These are phyloP conservation scores for Aspergillus bertholletiae DNA, from an alignment of 495 filamentous ascomycete genomes.

Conservation along the genomic window DNA sequence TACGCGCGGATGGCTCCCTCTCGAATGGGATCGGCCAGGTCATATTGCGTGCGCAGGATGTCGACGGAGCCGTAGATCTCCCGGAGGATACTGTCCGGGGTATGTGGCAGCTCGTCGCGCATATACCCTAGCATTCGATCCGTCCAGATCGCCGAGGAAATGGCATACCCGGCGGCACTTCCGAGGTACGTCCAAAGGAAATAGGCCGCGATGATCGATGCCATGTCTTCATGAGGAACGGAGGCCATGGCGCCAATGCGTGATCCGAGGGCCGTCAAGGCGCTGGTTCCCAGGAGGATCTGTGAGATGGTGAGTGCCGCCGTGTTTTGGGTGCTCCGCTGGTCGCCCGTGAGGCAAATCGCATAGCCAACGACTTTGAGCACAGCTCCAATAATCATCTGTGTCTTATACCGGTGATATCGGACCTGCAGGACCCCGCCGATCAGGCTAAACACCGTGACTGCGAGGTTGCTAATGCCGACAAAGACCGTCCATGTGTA, in stretches of 20 bases:
- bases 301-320: constrained; percentile 4
- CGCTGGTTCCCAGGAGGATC: constrained; percentile 12
- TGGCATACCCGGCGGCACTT: constrained; percentile 10
- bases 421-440: constrained; percentile 6
- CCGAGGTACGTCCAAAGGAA: constrained; percentile 10
- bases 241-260: constrained; percentile 14
- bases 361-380: constrained; percentile 16
- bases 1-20: constrained; percentile 12
- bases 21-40: constrained; percentile 8
- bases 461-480: constrained; percentile 7
- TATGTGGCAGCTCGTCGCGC: background rate
- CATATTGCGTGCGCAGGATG: constrained; percentile 4
- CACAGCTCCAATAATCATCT: constrained; percentile 22
- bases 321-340: constrained; percentile 10
- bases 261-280: constrained; percentile 14
- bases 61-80: constrained; percentile 8
- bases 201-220: constrained; percentile 9
- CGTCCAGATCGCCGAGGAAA: constrained; percentile 10
- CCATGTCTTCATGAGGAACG: constrained; percentile 16
- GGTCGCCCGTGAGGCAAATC: constrained; percentile 20
- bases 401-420: constrained; percentile 22
- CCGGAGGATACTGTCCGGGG: background rate
- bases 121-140: constrained; percentile 6
- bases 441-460: constrained; percentile 2
- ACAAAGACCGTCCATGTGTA: constrained; percentile 12